A percentile compares a stretch with the other conserved stretches of the same genome.
Conservation (phyloP, 805 yeast species). For the Millerozyma miso region DNA sequence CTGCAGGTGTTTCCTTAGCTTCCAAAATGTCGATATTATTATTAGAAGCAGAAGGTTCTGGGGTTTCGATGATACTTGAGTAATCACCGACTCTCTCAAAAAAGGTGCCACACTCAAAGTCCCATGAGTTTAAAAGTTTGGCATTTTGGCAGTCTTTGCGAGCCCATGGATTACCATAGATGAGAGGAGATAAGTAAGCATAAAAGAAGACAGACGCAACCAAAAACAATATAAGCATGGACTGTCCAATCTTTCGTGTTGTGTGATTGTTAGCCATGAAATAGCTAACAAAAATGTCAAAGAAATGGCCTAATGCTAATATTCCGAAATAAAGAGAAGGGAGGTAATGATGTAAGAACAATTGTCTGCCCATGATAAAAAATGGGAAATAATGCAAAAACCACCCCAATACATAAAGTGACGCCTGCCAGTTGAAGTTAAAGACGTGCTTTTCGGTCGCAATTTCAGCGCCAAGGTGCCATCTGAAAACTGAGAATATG, state of each 20-base stretch:
- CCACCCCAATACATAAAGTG: constrained; percentile 69
- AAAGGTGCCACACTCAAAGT: constrained; percentile 73
- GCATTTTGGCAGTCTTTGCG: constrained; percentile 57
- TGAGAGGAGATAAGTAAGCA: constrained; percentile 62
- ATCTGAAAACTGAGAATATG: constrained; percentile 47
- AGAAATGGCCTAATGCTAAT: constrained; percentile 66
- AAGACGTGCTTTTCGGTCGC: constrained; percentile 49
- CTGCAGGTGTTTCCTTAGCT: constrained; percentile 21
- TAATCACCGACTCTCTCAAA: constrained; percentile 28
- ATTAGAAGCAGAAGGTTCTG: constrained; percentile 10
- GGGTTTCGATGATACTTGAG: constrained; percentile 5
- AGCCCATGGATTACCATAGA: constrained; percentile 82
- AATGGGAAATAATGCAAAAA: constrained; percentile 68
- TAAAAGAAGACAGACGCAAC: constrained; percentile 51
- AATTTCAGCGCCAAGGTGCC: constrained; percentile 53
- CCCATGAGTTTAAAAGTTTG: constrained; percentile 70
- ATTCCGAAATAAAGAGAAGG: constrained; percentile 90
- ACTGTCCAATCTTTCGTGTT: constrained; percentile 43
- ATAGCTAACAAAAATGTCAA: constrained; percentile 47
- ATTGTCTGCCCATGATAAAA: constrained; percentile 85
- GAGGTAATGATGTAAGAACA: constrained; percentile 89
- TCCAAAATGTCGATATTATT: constrained; percentile 14
- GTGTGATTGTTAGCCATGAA: constrained; percentile 32
- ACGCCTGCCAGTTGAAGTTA: constrained; percentile 61
- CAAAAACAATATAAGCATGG: constrained; percentile 45